Conservation (phyloP, 1,284 basidiomycete genomes). For the Trichosporon sp. region DNA sequence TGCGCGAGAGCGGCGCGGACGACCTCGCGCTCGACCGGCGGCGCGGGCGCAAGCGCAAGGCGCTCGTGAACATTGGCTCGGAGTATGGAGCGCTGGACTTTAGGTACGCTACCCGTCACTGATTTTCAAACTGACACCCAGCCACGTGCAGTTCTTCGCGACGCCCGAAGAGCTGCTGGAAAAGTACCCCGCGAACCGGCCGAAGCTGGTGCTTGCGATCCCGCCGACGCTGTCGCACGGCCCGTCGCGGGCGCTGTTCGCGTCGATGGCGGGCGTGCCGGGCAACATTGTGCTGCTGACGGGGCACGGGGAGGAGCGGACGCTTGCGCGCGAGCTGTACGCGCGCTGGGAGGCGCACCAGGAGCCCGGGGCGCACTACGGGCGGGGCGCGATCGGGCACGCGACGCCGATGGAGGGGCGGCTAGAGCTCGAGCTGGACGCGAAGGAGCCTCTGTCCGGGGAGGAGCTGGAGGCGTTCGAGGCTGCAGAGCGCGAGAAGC, state of each 20-base stretch:
- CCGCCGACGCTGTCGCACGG: constrained; percentile 91
- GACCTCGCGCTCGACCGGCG: constrained; percentile 56
- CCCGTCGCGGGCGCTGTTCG: constrained; percentile 77
- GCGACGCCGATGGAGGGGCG: constrained; percentile 70
- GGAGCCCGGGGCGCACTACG: constrained; percentile 63
- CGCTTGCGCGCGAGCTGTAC: constrained; percentile 73
- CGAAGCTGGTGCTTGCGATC: constrained; percentile 89
- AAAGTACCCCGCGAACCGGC: constrained; percentile 75
- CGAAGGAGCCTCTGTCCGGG: constrained; percentile 81
- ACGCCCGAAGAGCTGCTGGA: constrained; percentile 74
- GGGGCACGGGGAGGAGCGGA: constrained; percentile 68
- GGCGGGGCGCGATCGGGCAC: constrained; percentile 79
- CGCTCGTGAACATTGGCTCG: constrained; percentile 25
- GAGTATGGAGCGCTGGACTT: constrained; percentile 49
- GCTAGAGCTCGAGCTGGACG: constrained; percentile 69
- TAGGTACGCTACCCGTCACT: constrained; percentile 27
- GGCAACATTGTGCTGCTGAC: constrained; percentile 84
- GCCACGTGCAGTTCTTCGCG: constrained; percentile 83
- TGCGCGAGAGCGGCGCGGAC: constrained; percentile 78
- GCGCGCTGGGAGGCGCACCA: constrained; percentile 69
- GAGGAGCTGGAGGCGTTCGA: constrained; percentile 77
- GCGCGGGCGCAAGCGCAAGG: constrained; percentile 57
- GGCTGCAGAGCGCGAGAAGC: constrained; percentile 69
- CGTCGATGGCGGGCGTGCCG: constrained; percentile 71
- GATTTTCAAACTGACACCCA: constrained; percentile 44